These are phyloP conservation scores for Geotrichum ghanense DNA, from an alignment of 805 yeast genomes.

Conservation along the genomic window DNA sequence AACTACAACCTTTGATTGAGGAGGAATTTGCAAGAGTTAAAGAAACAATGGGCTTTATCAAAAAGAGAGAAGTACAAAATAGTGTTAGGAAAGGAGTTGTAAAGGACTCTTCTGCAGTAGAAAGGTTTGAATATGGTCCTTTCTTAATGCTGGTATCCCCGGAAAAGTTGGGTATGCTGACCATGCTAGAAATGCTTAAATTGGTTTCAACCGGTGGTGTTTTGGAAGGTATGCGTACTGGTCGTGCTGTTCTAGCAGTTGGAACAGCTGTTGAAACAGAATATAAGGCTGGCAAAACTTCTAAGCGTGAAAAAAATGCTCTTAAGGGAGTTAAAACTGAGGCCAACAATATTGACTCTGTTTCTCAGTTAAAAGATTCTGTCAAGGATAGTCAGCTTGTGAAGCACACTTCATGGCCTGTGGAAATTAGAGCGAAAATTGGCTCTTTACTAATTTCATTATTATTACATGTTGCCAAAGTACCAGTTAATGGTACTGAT, in stretches of 20 bases:
- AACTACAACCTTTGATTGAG: slow-evolving; percentile 57
- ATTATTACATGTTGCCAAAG: slow-evolving; percentile 70
- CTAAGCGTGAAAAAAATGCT: slow-evolving; percentile 25
- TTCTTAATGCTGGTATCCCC: slow-evolving; percentile 62
- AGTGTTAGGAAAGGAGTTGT: slow-evolving; percentile 15
- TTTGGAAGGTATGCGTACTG: slow-evolving; percentile 68
- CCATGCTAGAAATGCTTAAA: slow-evolving; percentile 72
- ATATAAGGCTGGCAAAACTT: slow-evolving; percentile 29
- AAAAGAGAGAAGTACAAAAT: slow-evolving; percentile 3
- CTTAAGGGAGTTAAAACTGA: slow-evolving; percentile 36
- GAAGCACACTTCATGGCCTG: slow-evolving; percentile 37
- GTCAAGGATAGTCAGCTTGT: slow-evolving; percentile 24
- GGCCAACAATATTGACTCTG: slow-evolving; percentile 29
- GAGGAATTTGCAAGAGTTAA: slow-evolving; percentile 52
- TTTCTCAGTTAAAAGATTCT: slow-evolving; percentile 28
- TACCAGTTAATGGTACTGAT: slow-evolving; percentile 67
- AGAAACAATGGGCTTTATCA: slow-evolving; percentile 26
- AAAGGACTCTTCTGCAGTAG: slow-evolving; percentile 12
- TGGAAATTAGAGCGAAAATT: slow-evolving; percentile 49
- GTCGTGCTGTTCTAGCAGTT: slow-evolving; percentile 68
- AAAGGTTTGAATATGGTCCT: slow-evolving; percentile 52
- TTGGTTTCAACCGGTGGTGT: slow-evolving; percentile 65
- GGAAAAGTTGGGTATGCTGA: slow-evolving; percentile 70
- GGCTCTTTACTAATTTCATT: slow-evolving; percentile 73
- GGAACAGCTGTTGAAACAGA: slow-evolving; percentile 82